A percentile compares a stretch with the other conserved stretches of the same genome.
Evolutionary conservation across 164 flowering plant species (phyloP).

Genomic region (Magnolia sinica): DNA sequence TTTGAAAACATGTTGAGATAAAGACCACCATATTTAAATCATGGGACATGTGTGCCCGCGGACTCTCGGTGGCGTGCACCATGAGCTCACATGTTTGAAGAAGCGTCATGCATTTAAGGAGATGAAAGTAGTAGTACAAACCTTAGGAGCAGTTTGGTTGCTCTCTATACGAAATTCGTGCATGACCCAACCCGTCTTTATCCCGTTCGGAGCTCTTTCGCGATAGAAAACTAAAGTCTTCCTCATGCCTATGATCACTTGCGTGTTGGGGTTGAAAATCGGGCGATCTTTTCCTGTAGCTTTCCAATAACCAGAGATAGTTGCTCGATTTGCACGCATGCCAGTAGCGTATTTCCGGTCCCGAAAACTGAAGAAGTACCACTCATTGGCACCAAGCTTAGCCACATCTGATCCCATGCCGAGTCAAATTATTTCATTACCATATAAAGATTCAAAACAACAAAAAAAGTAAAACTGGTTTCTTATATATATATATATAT

Average conservation of each 20-base stretch:
- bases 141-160: slow-evolving; percentile 69
- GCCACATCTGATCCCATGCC: slow-evolving; percentile 48
- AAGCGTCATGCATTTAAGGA: not conserved
- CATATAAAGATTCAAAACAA: not conserved
- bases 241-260: slow-evolving; percentile 64
- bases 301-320: slow-evolving; percentile 79
- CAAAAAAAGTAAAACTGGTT: not conserved
- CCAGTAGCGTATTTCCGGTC: slow-evolving; percentile 85
- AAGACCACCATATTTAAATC: not conserved
- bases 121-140: slow-evolving; percentile 5
- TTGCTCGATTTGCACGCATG: slow-evolving; percentile 66
- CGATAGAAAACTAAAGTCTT: slow-evolving; percentile 77
- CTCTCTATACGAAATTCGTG: slow-evolving; percentile 81
- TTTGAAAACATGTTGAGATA: not conserved
- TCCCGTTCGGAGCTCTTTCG: slow-evolving; percentile 77
- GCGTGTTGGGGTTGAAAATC: slow-evolving; percentile 45
- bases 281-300: slow-evolving; percentile 84
- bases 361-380: slow-evolving; percentile 92
- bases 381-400: slow-evolving; percentile 71
- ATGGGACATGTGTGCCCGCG: not conserved
- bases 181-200: slow-evolving; percentile 89
- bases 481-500: not conserved
- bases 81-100: not conserved
- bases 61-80: not conserved
- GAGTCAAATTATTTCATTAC: not conserved